A percentile compares a stretch with the other conserved stretches of the same genome.
Conservation (phyloP, 768 basidiomycete genomes). For the Auriscalpium vulgare region DNA sequence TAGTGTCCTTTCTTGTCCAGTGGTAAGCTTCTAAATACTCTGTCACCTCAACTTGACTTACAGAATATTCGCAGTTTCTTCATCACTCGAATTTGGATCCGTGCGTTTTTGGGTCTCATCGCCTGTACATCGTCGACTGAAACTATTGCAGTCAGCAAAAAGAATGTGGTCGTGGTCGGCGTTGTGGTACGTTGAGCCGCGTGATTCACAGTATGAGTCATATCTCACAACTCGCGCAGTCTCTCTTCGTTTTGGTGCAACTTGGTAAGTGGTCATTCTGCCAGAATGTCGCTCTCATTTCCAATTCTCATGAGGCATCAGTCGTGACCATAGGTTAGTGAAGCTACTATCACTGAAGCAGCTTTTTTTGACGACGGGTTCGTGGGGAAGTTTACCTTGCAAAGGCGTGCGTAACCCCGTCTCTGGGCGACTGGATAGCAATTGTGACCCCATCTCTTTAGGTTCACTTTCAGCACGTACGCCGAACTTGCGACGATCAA, state of each 20-base stretch:
- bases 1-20: constrained; percentile 51
- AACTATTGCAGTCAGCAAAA: constrained; percentile 36
- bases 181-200: constrained; percentile 30
- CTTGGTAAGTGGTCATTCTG: constrained; percentile 31
- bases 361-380: constrained; percentile 27
- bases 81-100: constrained; percentile 15
- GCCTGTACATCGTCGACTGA: neutral
- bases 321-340: too few species aligned
- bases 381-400: neutral
- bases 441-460: neutral
- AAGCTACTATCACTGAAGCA: too few species aligned
- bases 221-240: constrained; percentile 19
- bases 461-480: neutral
- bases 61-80: constrained; percentile 6
- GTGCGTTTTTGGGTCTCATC: neutral
- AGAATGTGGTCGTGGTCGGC: constrained; percentile 34
- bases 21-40: constrained; percentile 33
- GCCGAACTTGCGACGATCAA: neutral
- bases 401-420: neutral
- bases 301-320: too few species aligned
- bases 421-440: too few species aligned
- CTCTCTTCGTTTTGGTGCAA: constrained; percentile 37
- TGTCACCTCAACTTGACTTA: constrained; percentile 35
- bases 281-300: neutral
- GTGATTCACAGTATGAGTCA: neutral